These are phyloP conservation scores for Candida golubevii DNA, from an alignment of 805 yeast species.

Conservation along the genomic window DNA sequence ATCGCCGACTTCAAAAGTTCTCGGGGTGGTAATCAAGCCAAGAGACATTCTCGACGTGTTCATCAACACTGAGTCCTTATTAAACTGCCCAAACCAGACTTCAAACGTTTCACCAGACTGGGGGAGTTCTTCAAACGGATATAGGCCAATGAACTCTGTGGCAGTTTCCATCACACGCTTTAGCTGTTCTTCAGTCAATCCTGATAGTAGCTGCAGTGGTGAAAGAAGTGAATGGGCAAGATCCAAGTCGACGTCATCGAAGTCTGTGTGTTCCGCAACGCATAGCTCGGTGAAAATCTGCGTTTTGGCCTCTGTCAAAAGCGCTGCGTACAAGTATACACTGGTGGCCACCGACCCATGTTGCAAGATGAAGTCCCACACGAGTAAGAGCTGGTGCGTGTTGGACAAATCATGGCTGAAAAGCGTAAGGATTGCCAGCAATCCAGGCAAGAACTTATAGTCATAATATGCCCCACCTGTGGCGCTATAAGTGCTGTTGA, in stretches of 20 bases:
- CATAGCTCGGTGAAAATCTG: conserved; percentile 33
- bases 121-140: conserved; percentile 21
- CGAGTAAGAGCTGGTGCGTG: conserved; percentile 44
- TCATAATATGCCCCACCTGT: conserved; percentile 28
- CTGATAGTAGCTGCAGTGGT: conserved; percentile 27
- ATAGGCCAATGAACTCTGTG: conserved; percentile 21
- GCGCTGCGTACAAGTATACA: conserved; percentile 58
- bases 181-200: conserved; percentile 25
- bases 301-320: conserved; percentile 44
- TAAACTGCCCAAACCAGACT: conserved; percentile 34
- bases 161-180: conserved; percentile 25
- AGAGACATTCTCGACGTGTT: conserved; percentile 24
- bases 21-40: neutral
- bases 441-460: conserved; percentile 47
- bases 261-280: conserved; percentile 5
- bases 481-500: conserved; percentile 22
- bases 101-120: conserved; percentile 22
- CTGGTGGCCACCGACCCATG: conserved; percentile 50
- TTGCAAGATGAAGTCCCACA: conserved; percentile 70
- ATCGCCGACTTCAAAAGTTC: neutral
- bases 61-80: conserved; percentile 28
- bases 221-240: conserved; percentile 33
- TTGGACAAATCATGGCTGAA: conserved; percentile 67
- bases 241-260: conserved; percentile 27
- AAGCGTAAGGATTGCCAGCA: conserved; percentile 74